These are phyloP conservation scores for Aspergillus transmontanensis DNA, from an alignment of 2,329 filamentous ascomycete genomes.

Conservation along the genomic window DNA sequence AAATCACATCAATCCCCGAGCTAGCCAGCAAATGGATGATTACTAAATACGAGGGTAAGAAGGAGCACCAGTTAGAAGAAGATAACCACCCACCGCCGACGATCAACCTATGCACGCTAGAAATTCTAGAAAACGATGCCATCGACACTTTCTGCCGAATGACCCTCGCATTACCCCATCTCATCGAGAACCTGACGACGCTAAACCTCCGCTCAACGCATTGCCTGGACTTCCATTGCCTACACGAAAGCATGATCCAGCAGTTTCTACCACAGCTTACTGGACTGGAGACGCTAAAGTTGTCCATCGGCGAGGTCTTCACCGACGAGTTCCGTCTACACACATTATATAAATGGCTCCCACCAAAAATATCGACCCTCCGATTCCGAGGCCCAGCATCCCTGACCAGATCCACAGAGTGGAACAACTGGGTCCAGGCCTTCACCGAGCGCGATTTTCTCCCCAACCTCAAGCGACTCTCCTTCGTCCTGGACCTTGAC, in stretches of 20 bases:
- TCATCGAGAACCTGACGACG: conserved; percentile 18
- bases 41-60: conserved; percentile 11
- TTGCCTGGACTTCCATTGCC: conserved; percentile 22
- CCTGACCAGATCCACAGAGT: conserved; percentile 20
- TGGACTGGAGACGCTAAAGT: conserved; percentile 18
- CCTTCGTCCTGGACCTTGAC: conserved; percentile 27
- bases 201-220: conserved; percentile 26
- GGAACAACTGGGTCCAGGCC: conserved; percentile 25
- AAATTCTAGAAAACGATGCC: conserved; percentile 32
- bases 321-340: conserved; percentile 17
- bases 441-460: conserved; percentile 24
- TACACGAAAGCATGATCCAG: conserved; percentile 15
- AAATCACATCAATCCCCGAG: conserved; percentile 17
- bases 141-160: conserved; percentile 27
- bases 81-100: neutral
- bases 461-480: conserved; percentile 23
- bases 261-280: conserved; percentile 18
- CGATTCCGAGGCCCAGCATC: conserved; percentile 28
- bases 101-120: conserved; percentile 21
- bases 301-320: conserved; percentile 28
- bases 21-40: conserved; percentile 18
- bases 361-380: conserved; percentile 26
- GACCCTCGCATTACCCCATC: conserved; percentile 20
- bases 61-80: neutral
- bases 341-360: conserved; percentile 21